These are phyloP conservation scores for Xylariaceae sp. DNA, from an alignment of 2,329 filamentous ascomycete genomes.

Conservation along the genomic window DNA sequence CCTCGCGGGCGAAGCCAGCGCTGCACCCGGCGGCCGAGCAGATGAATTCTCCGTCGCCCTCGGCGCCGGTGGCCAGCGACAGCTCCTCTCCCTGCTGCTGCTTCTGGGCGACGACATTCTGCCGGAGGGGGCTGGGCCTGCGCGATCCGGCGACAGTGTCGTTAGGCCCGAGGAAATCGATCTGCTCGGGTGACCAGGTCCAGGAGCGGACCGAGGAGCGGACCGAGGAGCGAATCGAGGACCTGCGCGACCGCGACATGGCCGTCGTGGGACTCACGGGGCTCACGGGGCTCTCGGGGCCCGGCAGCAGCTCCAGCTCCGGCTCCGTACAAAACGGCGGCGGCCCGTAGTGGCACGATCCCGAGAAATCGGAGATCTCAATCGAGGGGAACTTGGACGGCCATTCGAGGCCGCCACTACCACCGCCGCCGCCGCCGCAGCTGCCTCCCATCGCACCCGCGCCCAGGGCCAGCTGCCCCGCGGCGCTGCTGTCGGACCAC, in stretches of 20 bases:
- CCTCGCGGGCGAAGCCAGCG: background rate
- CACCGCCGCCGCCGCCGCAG: background rate
- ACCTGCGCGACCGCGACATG: conserved; percentile 12
- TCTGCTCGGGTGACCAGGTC: conserved; percentile 12
- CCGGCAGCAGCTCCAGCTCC: conserved; percentile 3
- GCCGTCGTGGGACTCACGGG: conserved; percentile 10
- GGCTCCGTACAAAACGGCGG: no score
- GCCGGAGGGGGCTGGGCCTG: conserved; percentile 14
- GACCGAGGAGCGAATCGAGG: conserved; percentile 9
- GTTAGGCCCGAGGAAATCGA: conserved; percentile 12
- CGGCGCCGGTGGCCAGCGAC: background rate
- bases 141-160: conserved; percentile 4
- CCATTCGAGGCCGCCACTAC: background rate
- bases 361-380: conserved; percentile 5
- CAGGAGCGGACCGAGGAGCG: background rate
- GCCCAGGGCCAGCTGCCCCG: conserved; percentile 4
- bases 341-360: background rate
- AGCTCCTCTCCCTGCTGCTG: no score
- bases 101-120: conserved; percentile 3
- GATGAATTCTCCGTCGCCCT: background rate
- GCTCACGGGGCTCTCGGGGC: conserved; percentile 9
- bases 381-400: conserved; percentile 8
- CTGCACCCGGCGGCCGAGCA: conserved; percentile 1
- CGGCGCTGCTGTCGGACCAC: conserved; percentile 9
- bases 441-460: conserved; percentile 1